These are phyloP conservation scores for Heliamphora pulchella DNA, from an alignment of 179 eudicot genomes.

Conservation along the genomic window DNA sequence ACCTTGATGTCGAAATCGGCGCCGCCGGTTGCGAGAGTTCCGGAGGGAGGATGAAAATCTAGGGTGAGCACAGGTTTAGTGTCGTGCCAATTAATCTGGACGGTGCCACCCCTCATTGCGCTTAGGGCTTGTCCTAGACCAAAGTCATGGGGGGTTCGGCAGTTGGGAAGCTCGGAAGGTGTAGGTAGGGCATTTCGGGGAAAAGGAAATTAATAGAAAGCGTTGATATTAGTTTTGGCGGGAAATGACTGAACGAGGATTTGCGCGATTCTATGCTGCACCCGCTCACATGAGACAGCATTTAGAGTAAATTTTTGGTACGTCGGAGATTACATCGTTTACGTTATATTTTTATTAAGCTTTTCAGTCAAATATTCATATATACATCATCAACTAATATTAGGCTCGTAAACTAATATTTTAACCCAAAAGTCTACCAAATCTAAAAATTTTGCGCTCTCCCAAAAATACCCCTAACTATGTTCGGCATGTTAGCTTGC, in stretches of 20 bases:
- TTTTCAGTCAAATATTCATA: too few species aligned
- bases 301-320: too few species aligned
- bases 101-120: conserved; percentile 76
- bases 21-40: conserved; percentile 81
- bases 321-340: too few species aligned
- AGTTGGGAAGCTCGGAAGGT: not conserved
- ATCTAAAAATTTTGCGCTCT: too few species aligned
- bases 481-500: too few species aligned
- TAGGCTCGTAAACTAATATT: too few species aligned
- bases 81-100: conserved; percentile 98
- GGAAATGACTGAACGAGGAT: not conserved
- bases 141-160: not conserved
- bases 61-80: conserved; percentile 86
- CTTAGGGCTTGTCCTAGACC: not conserved
- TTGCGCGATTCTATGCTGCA: too few species aligned
- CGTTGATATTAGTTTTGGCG: conserved; percentile 11
- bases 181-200: not conserved
- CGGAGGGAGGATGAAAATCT: conserved; percentile 80
- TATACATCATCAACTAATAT: too few species aligned
- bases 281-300: too few species aligned
- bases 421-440: too few species aligned
- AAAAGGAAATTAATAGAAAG: not conserved
- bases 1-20: conserved; percentile 97
- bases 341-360: too few species aligned
- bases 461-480: too few species aligned